phyloP scores from a whole-genome alignment of 106 monocot species.

The Apostasia shenzhenica region DNA sequence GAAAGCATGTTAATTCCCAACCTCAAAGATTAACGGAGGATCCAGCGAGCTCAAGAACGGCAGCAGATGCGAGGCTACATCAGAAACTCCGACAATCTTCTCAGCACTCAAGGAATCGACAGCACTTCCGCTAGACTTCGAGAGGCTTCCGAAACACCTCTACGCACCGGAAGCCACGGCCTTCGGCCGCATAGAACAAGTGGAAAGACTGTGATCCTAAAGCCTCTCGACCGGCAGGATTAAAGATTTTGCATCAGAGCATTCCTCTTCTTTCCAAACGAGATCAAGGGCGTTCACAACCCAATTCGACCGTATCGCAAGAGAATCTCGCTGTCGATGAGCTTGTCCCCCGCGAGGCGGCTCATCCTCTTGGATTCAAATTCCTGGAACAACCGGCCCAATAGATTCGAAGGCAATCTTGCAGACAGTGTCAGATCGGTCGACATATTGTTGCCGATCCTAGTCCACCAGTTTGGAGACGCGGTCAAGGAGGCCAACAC shows the following conservation, averaged over 20 bases:
- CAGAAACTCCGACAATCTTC: constrained; percentile 88
- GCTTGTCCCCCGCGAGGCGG: constrained; percentile 91
- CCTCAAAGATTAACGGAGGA: constrained; percentile 92
- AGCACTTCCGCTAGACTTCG: constrained; percentile 31
- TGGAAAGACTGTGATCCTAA: constrained; percentile 70
- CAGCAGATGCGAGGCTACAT: constrained; percentile 80
- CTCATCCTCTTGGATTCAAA: constrained; percentile 83
- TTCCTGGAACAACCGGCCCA: constrained; percentile 69
- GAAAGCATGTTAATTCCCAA: constrained; percentile 97
- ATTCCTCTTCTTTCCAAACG: constrained; percentile 74
- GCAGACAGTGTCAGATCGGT: constrained; percentile 73
- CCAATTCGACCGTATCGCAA: constrained; percentile 85
- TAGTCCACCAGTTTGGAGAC: constrained; percentile 74
- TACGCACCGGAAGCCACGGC: constrained; percentile 71
- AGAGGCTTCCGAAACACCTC: constrained; percentile 74
- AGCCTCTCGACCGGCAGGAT: constrained; percentile 83
- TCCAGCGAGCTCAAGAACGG: constrained; percentile 93
- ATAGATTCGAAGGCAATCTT: constrained; percentile 69
- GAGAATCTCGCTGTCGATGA: constrained; percentile 86
- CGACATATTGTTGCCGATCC: constrained; percentile 56
- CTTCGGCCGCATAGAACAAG: constrained; percentile 82
- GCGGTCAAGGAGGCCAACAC: constrained; percentile 57
- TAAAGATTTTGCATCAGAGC: constrained; percentile 73
- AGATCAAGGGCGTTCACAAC: constrained; percentile 66
- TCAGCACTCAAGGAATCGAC: constrained; percentile 29